These are phyloP conservation scores for Tylopilus subfusipes DNA, from an alignment of 768 basidiomycete species.

Conservation along the genomic window DNA sequence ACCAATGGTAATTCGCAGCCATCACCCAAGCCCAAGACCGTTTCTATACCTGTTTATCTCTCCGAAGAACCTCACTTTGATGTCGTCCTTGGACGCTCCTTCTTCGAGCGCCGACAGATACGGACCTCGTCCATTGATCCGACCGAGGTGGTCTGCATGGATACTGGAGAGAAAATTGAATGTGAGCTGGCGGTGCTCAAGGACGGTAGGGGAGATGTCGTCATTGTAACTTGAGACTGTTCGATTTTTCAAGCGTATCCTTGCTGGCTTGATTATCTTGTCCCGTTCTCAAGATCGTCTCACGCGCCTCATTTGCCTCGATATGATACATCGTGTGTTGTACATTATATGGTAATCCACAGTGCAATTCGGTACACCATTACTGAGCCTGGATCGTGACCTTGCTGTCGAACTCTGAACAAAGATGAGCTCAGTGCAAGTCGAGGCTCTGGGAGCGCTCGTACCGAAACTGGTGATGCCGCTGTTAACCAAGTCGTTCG, in stretches of 20 bases:
- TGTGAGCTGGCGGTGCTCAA: slow-evolving; percentile 90
- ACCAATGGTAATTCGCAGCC: neutral
- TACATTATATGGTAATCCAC: neutral
- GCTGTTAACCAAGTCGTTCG: neutral
- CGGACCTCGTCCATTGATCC: slow-evolving; percentile 79
- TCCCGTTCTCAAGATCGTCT: neutral
- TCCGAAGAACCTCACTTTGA: slow-evolving; percentile 96
- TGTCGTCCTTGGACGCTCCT: slow-evolving; percentile 85
- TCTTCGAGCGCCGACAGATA: slow-evolving; percentile 79
- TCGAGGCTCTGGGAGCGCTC: neutral
- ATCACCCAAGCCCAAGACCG: slow-evolving; percentile 36
- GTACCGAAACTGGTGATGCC: slow-evolving; percentile 19
- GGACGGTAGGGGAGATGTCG: slow-evolving; percentile 86
- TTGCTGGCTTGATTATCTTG: neutral
- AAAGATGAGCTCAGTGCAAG: neutral
- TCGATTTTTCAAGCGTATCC: neutral
- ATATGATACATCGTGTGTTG: neutral
- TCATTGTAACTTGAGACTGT: slow-evolving; percentile 63
- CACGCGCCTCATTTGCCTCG: neutral
- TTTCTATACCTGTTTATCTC: slow-evolving; percentile 68
- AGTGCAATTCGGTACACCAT: neutral
- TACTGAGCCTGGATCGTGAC: neutral
- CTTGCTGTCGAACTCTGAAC: slow-evolving; percentile 14
- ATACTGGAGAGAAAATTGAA: slow-evolving; percentile 87
- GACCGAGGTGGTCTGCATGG: slow-evolving; percentile 88